Conservation (phyloP, 1,284 basidiomycete species). For the Earliella scabrosa region DNA sequence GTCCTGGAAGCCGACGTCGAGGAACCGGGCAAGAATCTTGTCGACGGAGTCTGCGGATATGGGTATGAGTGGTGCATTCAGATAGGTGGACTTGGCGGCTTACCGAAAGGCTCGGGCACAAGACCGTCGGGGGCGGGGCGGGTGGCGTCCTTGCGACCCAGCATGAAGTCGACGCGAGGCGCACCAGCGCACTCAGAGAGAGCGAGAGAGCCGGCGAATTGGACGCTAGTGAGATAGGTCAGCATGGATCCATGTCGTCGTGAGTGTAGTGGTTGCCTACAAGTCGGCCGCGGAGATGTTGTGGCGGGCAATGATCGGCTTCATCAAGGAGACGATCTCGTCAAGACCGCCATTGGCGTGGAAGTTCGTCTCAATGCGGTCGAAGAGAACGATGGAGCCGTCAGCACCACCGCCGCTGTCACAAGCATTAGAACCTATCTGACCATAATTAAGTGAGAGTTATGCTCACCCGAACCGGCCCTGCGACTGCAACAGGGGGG, state of each 20-base stretch:
- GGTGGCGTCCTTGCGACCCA: constrained; percentile 15
- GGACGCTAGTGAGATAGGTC: constrained; percentile 23
- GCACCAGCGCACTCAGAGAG: constrained; percentile 33
- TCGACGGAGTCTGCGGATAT: constrained; percentile 16
- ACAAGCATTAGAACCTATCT: too few species aligned
- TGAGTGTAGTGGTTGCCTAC: too few species aligned
- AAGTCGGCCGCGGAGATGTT: constrained; percentile 6
- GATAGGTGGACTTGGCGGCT: neutral
- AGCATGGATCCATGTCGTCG: too few species aligned
- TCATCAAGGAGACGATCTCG: constrained; percentile 28
- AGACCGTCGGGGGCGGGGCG: constrained; percentile 25
- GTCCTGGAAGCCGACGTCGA: constrained; percentile 5
- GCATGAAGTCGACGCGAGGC: constrained; percentile 27
- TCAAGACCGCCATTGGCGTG: constrained; percentile 25
- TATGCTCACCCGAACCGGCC: constrained; percentile 12
- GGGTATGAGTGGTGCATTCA: neutral
- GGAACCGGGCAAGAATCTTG: constrained; percentile 18
- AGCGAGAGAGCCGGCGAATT: constrained; percentile 34
- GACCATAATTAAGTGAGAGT: neutral
- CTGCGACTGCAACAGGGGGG: neutral
- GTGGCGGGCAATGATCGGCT: constrained; percentile 22
- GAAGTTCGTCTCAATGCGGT: neutral
- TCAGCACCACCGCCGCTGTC: constrained; percentile 17
- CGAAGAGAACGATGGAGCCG: constrained; percentile 3
- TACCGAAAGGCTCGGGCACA: constrained; percentile 26